Base-by-base conservation (phyloP, 2,329 filamentous ascomycete genomes). In the Lojkania enalia region DNA sequence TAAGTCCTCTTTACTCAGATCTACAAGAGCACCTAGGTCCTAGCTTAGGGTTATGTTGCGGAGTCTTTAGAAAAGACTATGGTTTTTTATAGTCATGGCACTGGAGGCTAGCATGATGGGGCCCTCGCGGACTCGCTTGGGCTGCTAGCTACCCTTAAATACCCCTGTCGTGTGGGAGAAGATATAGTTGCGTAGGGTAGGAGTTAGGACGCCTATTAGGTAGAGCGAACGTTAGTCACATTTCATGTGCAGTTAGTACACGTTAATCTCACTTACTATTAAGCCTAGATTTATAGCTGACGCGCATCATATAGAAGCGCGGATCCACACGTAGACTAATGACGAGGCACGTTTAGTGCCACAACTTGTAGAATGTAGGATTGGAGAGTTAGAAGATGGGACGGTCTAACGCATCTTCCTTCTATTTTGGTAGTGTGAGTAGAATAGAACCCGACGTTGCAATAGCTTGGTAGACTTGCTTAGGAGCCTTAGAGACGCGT, bases 61-160 rank as follows among this genome's bases (percentile, higher is more conserved):
- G 35, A 37, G 35, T 19, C 35, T 37, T 11, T 37, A 19, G 20
- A 37, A 37, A 19, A 37, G 35, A 15, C 35, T 19, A 19, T 37
- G 12, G 20, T 37, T 37, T 6, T 15, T 12, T 19, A 12, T 19
- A 37, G 35, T 19, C 19, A 20, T 37, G 35, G 20, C 12, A 7
- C 35, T 15, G 20, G 20, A 37, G 35, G 35, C 35, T 37, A 37
- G 35, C 20, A 6, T 37, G 12, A 37, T 20, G 35, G 20, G 35
- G 35, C 20, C 35, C 35, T 37, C 35, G 35, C 35, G 35, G 12
- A 37, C 35, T 18, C 15, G 35, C 35, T 37, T 37, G 19, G 35
- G 15, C 35, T 37, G 19, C 11, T 37, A 37, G 20, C 35, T 37
- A 15, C 35, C 15, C 20, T 37, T 9, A 18, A 37, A 37, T 37